Base-by-base conservation (phyloP, 106 monocot species). In the Vanilla planifolia region DNA sequence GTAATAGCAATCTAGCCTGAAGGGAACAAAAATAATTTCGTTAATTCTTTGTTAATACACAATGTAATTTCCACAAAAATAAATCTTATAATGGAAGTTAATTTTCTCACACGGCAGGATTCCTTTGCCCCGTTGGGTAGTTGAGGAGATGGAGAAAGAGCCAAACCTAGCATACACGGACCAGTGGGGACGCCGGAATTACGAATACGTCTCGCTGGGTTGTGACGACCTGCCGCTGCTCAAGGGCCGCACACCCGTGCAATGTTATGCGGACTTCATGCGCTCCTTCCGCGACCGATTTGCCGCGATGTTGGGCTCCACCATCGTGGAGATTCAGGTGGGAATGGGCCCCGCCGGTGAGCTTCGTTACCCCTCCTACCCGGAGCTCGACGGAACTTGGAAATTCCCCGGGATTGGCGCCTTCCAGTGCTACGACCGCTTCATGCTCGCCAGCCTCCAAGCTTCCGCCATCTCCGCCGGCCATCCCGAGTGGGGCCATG, bases 311-410 rank as follows among this genome's bases (percentile, higher is more conserved):
- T 77, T 94, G 41, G 85, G 93, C 55, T 79, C 79, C 68, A 94
- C 85, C 61, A 83, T 94, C 47, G 62, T 83, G 37, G 93, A 94
- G 69, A 83, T 94, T 23, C 93, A 94, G 58, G 93, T 89, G 4
- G 93, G 93, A 4, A 85, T 94, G 93, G 93, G 93, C 3, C 93
- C 93, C 0, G 89, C 93, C 13, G 93, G 93, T 0, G 93, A 94
- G 72, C 77, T 94, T 11, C 45, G 93, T 19, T 94, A 89, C 75
- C 89, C 89, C 0, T 94, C 93, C 1, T 94, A 94, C 41, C 93
- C 85, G 0, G 93, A 94, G 77, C 66, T 64, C 25, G 43, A 83
- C 33, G 93, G 89, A 34, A 86, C 85, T 8, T 89, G 89, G 93
- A 77, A 65, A 25, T 94, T 89, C 52, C 93, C 89, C 0, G 93